Evolutionary conservation across 192 early-diverging fungal genomes (phyloP), one percentile per base, ranked within the genome.

Genomic region (Entomortierella beljakovae): DNA sequence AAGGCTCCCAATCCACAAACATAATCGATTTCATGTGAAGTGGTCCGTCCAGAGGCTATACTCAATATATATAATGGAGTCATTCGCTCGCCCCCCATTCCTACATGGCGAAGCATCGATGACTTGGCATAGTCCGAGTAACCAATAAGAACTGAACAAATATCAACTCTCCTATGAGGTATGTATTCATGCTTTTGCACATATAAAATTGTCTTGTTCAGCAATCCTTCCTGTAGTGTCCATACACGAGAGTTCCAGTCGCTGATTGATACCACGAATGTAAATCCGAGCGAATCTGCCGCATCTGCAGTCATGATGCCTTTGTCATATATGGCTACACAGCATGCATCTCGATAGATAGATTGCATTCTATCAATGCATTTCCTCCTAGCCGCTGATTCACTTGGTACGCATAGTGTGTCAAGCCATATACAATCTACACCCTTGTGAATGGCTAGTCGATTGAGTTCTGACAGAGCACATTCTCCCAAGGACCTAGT

Each of bases 201-300:
- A 58, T 35, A 58, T 38, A 58, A 9, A 35, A 58, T 34, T 28
- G 6, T n/a, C 20, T 29, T 6, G 29, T 58, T 58, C 23, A 58
- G 23, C 33, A 38, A 22, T 10, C 56, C 56, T 58, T 58, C 56
- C 56, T 58, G 56, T 33, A 58, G 56, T 38, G 56, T 58, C 56
- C 56, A 58, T 29, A 38, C 56, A 38, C 56, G 56, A 35, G 56
- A 58, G 56, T 58, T 58, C 56, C 56, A 58, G 56, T 58, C 56
- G n/a, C 56, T 58, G 33, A 58, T 58, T 33, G 56, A 34, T 20
- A 58, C 56, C 38, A 37, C 56, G 23, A 58, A 58, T 28, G 56
- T 34, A 18, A 58, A 35, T 25, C 56, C 56, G 15, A 58, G 56
- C 23, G 34, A 8, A 35, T 58, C 56, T 33, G 32, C 23, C 8